Evolutionary conservation across 768 basidiomycete species (phyloP).

Genomic region (Dendrothele bispora): DNA sequence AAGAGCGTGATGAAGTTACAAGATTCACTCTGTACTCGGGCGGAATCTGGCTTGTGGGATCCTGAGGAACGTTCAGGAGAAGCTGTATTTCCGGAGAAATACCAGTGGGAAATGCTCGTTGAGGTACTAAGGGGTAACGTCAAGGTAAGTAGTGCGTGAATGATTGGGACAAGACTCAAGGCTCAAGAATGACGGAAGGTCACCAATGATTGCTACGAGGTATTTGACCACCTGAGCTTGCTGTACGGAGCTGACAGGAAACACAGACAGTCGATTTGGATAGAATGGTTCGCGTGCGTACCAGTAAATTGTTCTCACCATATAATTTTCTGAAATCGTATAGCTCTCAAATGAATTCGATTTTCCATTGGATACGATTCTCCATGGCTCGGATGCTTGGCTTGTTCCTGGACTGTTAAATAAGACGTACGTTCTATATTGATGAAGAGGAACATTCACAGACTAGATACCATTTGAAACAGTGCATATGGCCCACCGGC

Average conservation of each 20-base stretch:
- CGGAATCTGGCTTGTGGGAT: constrained; percentile 48
- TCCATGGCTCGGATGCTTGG: constrained; percentile 89
- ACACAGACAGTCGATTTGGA: constrained; percentile 57
- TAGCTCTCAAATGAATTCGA: constrained; percentile 90
- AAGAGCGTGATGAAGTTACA: constrained; percentile 66
- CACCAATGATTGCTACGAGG: constrained; percentile 69
- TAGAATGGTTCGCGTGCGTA: constrained; percentile 60
- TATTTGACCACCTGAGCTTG: not conserved
- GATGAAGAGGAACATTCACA: not conserved
- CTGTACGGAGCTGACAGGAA: not conserved
- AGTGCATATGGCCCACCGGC: constrained; percentile 68
- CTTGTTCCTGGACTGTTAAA: constrained; percentile 85
- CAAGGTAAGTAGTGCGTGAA: constrained; percentile 59
- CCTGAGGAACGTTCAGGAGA: constrained; percentile 19
- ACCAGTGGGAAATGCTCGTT: constrained; percentile 75
- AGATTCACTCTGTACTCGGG: constrained; percentile 69
- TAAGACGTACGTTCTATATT: constrained; percentile 48
- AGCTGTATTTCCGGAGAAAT: constrained; percentile 63
- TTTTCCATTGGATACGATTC: constrained; percentile 79
- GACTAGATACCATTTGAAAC: constrained; percentile 33
- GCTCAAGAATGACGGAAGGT: too few relatives aligned
- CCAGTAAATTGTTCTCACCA: not conserved
- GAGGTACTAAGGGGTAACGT: constrained; percentile 86
- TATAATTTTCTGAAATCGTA: not conserved
- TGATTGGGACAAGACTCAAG: not conserved